phyloP scores from a whole-genome alignment of 2,329 filamentous ascomycete species.

The Cordyceps cateniannulata region DNA sequence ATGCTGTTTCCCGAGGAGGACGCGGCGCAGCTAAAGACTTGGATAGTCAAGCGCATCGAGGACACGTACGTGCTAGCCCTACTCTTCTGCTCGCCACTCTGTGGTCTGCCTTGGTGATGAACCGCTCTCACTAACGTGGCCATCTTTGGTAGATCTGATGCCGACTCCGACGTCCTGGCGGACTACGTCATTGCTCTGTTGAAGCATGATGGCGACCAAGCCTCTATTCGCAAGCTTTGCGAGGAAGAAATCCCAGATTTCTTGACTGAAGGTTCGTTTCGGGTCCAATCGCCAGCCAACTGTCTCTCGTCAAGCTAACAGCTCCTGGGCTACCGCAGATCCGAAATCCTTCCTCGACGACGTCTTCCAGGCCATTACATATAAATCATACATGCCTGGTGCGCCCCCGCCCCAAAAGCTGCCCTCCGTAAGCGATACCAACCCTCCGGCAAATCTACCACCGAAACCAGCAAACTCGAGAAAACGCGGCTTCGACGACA shows the following conservation, averaged over 20 bases:
- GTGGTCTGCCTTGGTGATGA: neutral
- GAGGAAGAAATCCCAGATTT: conserved; percentile 70
- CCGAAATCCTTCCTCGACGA: conserved; percentile 58
- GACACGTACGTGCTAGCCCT: conserved; percentile 52
- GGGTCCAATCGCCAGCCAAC: no score
- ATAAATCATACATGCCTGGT: conserved; percentile 55
- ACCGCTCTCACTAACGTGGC: conserved; percentile 7
- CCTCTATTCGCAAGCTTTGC: conserved; percentile 61
- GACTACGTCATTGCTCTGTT: conserved; percentile 79
- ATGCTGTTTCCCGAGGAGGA: conserved; percentile 61
- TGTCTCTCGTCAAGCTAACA: neutral
- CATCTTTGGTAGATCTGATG: conserved; percentile 56
- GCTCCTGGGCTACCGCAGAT: conserved; percentile 19
- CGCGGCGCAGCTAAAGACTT: conserved; percentile 60
- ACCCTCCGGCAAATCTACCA: conserved; percentile 15
- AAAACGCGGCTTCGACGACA: conserved; percentile 31
- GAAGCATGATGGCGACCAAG: conserved; percentile 59
- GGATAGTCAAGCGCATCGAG: conserved; percentile 72
- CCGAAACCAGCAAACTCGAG: conserved; percentile 18
- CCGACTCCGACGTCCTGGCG: conserved; percentile 73
- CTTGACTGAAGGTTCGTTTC: conserved; percentile 51
- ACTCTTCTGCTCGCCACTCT: conserved; percentile 10
- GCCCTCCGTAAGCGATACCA: conserved; percentile 3
- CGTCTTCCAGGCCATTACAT: conserved; percentile 59
- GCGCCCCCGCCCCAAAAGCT: conserved; percentile 35